Evolutionary conservation across 352 stramenopile species (phyloP).

Genomic region (Pythium aphanidermatum): DNA sequence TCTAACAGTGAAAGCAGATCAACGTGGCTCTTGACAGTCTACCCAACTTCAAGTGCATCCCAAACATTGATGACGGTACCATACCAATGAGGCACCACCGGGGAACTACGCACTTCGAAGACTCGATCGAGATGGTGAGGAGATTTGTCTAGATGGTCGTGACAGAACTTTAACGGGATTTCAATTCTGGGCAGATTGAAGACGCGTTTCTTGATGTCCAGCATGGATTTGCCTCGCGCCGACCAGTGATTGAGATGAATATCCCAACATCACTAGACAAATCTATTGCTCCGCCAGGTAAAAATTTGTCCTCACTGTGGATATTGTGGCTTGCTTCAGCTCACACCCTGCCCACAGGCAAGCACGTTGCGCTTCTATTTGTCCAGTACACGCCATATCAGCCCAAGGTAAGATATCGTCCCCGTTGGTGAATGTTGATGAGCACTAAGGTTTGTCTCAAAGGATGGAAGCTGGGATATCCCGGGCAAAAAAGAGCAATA

Average conservation of each 20-base stretch:
- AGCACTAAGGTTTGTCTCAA: not conserved
- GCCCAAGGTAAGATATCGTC: constrained; percentile 38
- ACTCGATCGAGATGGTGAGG: constrained; percentile 55
- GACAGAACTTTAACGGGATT: too few relatives aligned
- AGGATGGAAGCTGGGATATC: constrained; percentile 74
- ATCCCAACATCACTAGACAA: constrained; percentile 82
- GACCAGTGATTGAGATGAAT: constrained; percentile 90
- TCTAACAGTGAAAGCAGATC: constrained; percentile 46
- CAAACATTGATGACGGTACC: constrained; percentile 50
- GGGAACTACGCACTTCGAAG: constrained; percentile 89
- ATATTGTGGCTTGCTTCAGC: too few relatives aligned
- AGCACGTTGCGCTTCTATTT: constrained; percentile 88
- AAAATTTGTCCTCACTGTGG: not conserved
- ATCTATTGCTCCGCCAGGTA: constrained; percentile 68
- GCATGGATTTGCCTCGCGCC: constrained; percentile 50
- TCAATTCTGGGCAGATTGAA: constrained; percentile 68
- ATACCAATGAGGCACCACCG: constrained; percentile 73
- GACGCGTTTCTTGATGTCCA: constrained; percentile 81
- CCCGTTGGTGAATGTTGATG: not conserved
- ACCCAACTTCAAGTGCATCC: constrained; percentile 80
- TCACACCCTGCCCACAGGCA: too few relatives aligned
- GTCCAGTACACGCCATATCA: constrained; percentile 89
- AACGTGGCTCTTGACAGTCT: constrained; percentile 82
- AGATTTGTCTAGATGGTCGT: not conserved
- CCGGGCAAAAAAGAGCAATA: constrained; percentile 77